Conservation (phyloP, 1,284 basidiomycete genomes). For the Trametes sp. region DNA sequence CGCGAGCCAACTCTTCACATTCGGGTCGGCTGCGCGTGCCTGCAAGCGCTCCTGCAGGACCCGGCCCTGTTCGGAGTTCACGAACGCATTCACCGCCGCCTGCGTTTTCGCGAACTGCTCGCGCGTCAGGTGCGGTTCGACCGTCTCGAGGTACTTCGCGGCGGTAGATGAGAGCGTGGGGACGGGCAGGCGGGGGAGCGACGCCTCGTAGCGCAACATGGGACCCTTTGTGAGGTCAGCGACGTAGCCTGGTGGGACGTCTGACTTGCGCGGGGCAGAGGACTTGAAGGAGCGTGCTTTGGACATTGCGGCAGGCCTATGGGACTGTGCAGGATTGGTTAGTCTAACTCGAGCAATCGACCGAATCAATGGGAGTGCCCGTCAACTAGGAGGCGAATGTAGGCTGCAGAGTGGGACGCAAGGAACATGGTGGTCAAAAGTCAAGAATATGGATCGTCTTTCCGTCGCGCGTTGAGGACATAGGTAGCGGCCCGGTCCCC, state of each 20-base stretch:
- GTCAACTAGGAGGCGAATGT: too few species aligned
- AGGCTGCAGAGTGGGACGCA: too few species aligned
- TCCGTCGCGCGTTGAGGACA: too few species aligned
- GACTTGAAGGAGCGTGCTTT: slow-evolving; percentile 45
- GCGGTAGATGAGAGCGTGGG: slow-evolving; percentile 84
- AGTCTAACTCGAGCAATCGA: too few species aligned
- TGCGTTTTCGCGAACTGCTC: slow-evolving; percentile 69
- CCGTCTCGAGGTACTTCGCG: slow-evolving; percentile 86
- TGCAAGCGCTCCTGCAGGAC: slow-evolving; percentile 86
- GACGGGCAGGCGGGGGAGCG: slow-evolving; percentile 85
- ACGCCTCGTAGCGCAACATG: slow-evolving; percentile 84
- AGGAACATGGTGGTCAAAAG: too few species aligned
- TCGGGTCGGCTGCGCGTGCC: slow-evolving; percentile 70
- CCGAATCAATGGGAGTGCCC: too few species aligned
- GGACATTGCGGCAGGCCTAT: slow-evolving; percentile 40
- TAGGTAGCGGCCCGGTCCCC: too few species aligned
- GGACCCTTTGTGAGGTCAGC: slow-evolving; percentile 61
- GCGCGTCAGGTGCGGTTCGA: slow-evolving; percentile 77
- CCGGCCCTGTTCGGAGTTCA: slow-evolving; percentile 71
- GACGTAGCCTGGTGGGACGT: slow-evolving; percentile 50
- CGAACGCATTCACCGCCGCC: slow-evolving; percentile 72
- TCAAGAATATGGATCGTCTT: too few species aligned
- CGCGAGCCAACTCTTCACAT: slow-evolving; percentile 83
- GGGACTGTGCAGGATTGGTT: slow-evolving; percentile 24
- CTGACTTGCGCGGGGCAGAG: slow-evolving; percentile 42